phyloP scores from a whole-genome alignment of 306 rosid genomes.

The Crotalaria pallida region DNA sequence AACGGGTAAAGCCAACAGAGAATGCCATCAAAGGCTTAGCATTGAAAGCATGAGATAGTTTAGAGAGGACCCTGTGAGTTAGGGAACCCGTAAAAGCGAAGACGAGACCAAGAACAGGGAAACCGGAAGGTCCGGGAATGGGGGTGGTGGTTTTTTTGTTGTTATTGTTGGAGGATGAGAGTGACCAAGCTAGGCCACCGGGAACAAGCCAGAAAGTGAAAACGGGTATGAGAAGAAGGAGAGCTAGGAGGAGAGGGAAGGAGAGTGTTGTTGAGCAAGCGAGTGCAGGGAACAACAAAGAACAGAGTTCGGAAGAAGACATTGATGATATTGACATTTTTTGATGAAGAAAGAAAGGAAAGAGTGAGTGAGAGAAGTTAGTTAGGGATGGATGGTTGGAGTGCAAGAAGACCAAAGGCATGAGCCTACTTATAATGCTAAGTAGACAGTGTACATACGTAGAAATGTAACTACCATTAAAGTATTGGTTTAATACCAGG shows the following conservation, averaged over 20 bases:
- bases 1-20: constrained; percentile 60
- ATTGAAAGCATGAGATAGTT: constrained; percentile 23
- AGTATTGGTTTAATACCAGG: too few relatives aligned
- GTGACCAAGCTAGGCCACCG: constrained; percentile 76
- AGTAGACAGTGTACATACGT: too few relatives aligned
- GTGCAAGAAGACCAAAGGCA: too few relatives aligned
- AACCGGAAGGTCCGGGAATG: constrained; percentile 68
- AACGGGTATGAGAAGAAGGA: constrained; percentile 19
- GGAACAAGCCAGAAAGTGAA: constrained; percentile 52
- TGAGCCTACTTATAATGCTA: too few relatives aligned
- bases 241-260: constrained; percentile 22
- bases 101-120: constrained; percentile 50
- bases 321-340: constrained; percentile 7
- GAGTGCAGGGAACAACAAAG: constrained; percentile 19
- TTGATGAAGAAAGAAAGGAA: too few relatives aligned
- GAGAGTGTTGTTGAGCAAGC: constrained; percentile 12
- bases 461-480: too few relatives aligned
- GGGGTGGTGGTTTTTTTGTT: too few relatives aligned
- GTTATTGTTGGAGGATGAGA: not conserved
- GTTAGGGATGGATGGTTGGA: not conserved
- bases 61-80: constrained; percentile 46
- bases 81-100: constrained; percentile 31
- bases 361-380: not conserved
- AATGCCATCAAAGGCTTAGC: constrained; percentile 57
- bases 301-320: constrained; percentile 29